A percentile compares a stretch with the other conserved stretches of the same genome.
Evolutionary conservation across 805 yeast genomes (phyloP).

Genomic region (Metschnikowia peoriensis): DNA sequence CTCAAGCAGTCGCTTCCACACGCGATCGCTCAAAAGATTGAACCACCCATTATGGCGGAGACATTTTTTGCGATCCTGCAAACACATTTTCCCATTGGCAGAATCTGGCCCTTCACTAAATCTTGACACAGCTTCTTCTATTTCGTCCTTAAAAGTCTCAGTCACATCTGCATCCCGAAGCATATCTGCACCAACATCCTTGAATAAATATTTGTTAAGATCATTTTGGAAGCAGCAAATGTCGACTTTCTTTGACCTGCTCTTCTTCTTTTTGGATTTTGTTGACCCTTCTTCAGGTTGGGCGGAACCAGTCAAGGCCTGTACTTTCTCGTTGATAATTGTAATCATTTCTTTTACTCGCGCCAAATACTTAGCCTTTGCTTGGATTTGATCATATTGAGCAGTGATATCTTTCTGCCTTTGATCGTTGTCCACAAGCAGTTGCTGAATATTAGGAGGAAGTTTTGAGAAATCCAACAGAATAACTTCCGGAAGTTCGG

Average conservation of each 20-base stretch:
- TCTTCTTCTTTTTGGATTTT: conserved; percentile 17
- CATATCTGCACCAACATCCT: neutral
- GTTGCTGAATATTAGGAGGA: conserved; percentile 18
- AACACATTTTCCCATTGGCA: conserved; percentile 33
- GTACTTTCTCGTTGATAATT: conserved; percentile 33
- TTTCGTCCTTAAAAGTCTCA: conserved; percentile 16
- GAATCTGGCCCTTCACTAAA: conserved; percentile 11
- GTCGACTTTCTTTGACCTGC: conserved; percentile 40
- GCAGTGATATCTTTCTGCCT: conserved; percentile 14
- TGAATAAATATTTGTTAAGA: conserved; percentile 14
- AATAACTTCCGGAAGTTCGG: conserved; percentile 37
- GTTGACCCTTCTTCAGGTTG: conserved; percentile 14
- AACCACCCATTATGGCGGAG: conserved; percentile 53
- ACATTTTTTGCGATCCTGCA: conserved; percentile 56
- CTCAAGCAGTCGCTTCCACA: conserved; percentile 29
- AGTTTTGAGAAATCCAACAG: conserved; percentile 19
- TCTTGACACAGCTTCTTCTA: conserved; percentile 16
- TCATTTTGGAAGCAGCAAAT: conserved; percentile 52
- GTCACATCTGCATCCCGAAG: conserved; percentile 2
- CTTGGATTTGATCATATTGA: conserved; percentile 17
- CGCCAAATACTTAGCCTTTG: conserved; percentile 23
- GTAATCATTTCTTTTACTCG: conserved; percentile 37
- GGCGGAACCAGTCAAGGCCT: conserved; percentile 17
- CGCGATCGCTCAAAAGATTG: conserved; percentile 34
- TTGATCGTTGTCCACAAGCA: conserved; percentile 17